Evolutionary conservation across 805 yeast species (phyloP).

Genomic region (Candida broadrunensis): DNA sequence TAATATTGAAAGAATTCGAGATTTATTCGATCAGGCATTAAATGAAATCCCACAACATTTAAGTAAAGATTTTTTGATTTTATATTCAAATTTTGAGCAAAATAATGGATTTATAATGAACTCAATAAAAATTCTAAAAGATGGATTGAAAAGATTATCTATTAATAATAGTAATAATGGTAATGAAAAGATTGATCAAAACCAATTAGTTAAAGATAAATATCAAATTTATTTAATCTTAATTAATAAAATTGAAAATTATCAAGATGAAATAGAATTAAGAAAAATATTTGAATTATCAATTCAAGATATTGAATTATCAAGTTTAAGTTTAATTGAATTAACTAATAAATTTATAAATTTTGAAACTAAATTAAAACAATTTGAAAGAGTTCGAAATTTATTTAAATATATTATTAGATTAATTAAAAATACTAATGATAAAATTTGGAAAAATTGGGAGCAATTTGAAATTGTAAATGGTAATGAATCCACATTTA

Average conservation of each 20-base stretch:
- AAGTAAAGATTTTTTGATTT: slow-evolving; percentile 47
- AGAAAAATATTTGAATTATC: slow-evolving; percentile 44
- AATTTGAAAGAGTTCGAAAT: slow-evolving; percentile 60
- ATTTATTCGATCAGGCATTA: slow-evolving; percentile 60
- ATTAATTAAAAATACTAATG: slow-evolving; percentile 14
- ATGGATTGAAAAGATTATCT: slow-evolving; percentile 8
- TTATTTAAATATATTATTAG: slow-evolving; percentile 43
- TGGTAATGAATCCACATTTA: slow-evolving; percentile 72
- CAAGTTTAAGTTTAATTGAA: slow-evolving; percentile 38
- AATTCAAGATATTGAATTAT: slow-evolving; percentile 37
- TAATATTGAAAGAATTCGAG: slow-evolving; percentile 46
- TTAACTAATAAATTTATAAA: slow-evolving; percentile 54
- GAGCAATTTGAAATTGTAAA: slow-evolving; percentile 65
- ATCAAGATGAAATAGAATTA: slow-evolving; percentile 13
- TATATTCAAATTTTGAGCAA: slow-evolving; percentile 65
- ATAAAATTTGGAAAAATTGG: slow-evolving; percentile 62
- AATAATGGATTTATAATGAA: slow-evolving; percentile 48
- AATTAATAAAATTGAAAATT: slow-evolving; percentile 5
- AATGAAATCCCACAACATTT: slow-evolving; percentile 33
- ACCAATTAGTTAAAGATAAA: slow-evolving; percentile 14
- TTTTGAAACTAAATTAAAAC: slow-evolving; percentile 53
- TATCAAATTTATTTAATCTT: slow-evolving; percentile 15
- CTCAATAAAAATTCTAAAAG: slow-evolving; percentile 30
- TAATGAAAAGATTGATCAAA: not conserved
- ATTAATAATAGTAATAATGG: not conserved